Evolutionary conservation across 306 rosid species (phyloP), one percentile per base, ranked within the genome.

Genomic region (Dalbergia cultrata): DNA sequence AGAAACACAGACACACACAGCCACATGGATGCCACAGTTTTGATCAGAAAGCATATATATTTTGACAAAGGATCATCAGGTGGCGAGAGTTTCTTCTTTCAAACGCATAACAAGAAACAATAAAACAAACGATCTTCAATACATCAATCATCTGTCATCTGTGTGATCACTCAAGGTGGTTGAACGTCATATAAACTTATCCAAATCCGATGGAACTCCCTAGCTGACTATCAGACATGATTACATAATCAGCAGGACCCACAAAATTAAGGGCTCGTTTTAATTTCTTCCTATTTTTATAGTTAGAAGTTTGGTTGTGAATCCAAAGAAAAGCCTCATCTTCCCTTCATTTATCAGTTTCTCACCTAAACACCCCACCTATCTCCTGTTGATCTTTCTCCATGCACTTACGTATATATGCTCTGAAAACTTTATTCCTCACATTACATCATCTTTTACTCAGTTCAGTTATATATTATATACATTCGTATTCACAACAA

Each of bases 281-380:
- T n/a, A 4, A 56, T 57, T 74, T 58, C 57, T 19, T 14, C 8
- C 31, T 26, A 26, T 26, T 21, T 9, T 9, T 22, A 4, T 58
- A 37, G 37, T 57, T 73, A 9, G 26, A 9, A 5, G 22, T 33
- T 13, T 7, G 10, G 56, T 56, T 16, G 37, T n/a, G 37, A 47
- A 73, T 37, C 35, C 44, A 13, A 83, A 67, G 58, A 41, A 16
- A 54, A 79, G 72, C 81, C 33, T 43, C 70, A 12, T 8, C 85
- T 57, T 61, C 67, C 16, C 21, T 47, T 80, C 76, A 12, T 10
- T 11, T 47, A 76, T 37, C 41, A 37, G 8, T 0, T 14, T 13
- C 45, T 41, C 74, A 75, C 87, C 78, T 5, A 69, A 56, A 62
- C 19, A 18, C 59, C 0, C 3, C 7, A 13, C 19, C 21, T 54